Conservation (phyloP, 257 asterid species). For the Rehmannia glutinosa region DNA sequence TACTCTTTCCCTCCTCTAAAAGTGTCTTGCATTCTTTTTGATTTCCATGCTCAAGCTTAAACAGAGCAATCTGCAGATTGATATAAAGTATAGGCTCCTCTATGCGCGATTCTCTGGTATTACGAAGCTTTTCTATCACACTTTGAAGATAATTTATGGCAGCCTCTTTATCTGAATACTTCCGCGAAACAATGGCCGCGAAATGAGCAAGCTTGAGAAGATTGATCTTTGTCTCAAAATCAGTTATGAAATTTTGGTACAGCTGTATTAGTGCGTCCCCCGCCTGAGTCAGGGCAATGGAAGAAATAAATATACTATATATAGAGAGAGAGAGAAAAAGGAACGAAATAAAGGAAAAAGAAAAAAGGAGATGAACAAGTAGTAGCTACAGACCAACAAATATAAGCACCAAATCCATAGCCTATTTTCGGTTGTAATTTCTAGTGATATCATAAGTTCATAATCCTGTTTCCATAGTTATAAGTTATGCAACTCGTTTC, state of each 20-base stretch:
- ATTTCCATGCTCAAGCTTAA: constrained; percentile 85
- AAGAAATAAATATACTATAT: constrained; percentile 5
- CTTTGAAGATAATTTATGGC: constrained; percentile 79
- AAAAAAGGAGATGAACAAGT: not conserved
- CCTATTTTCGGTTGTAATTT: too few species aligned
- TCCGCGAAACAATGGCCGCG: constrained; percentile 81
- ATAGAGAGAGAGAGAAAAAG: not conserved
- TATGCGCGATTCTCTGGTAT: constrained; percentile 67
- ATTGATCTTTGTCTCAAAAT: constrained; percentile 94
- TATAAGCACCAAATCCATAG: too few species aligned
- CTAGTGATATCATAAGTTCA: too few species aligned
- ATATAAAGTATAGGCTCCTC: constrained; percentile 86
- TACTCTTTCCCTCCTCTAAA: constrained; percentile 81
- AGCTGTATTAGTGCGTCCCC: constrained; percentile 89
- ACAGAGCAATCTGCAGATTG: constrained; percentile 76
- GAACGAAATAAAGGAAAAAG: not conserved
- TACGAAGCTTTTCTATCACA: constrained; percentile 79
- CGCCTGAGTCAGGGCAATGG: constrained; percentile 43
- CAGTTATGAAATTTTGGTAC: constrained; percentile 83
- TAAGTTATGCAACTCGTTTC: too few species aligned
- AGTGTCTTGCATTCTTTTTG: constrained; percentile 86
- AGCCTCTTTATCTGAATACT: constrained; percentile 76
- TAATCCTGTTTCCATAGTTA: too few species aligned
- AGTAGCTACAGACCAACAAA: too few species aligned
- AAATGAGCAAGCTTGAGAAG: constrained; percentile 97